phyloP scores from a whole-genome alignment of 805 yeast species.

The Wickerhamomyces queroliae region DNA sequence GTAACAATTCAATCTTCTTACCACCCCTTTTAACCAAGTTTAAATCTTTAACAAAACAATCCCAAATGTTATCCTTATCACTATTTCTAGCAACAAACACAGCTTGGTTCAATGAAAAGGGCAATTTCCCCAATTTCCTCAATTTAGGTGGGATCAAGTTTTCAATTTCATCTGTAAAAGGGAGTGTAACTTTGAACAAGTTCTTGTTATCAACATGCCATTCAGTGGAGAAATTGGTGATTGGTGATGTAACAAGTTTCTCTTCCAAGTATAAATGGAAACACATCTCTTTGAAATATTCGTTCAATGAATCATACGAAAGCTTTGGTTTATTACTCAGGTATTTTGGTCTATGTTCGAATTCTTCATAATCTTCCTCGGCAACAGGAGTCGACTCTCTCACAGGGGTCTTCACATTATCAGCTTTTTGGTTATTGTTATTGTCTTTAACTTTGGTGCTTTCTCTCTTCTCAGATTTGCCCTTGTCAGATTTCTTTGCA shows the following conservation, averaged over 20 bases:
- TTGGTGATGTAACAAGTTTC: constrained; percentile 38
- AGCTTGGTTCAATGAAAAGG: constrained; percentile 55
- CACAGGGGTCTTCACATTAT: neutral
- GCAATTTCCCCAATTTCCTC: constrained; percentile 48
- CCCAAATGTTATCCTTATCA: constrained; percentile 54
- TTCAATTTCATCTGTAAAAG: constrained; percentile 41
- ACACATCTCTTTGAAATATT: constrained; percentile 54
- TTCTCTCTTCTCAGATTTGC: no score
- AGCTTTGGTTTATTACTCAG: constrained; percentile 31
- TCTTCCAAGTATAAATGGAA: constrained; percentile 62
- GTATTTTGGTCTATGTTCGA: constrained; percentile 21
- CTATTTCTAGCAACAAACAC: constrained; percentile 42
- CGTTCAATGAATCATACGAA: constrained; percentile 41
- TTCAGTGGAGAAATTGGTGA: constrained; percentile 42
- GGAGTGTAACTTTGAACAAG: constrained; percentile 37
- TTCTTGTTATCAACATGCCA: constrained; percentile 43
- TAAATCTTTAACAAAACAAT: constrained; percentile 45
- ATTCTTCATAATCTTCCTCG: constrained; percentile 19
- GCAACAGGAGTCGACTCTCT: constrained; percentile 1
- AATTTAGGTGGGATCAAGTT: constrained; percentile 45
- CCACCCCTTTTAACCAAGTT: constrained; percentile 26
- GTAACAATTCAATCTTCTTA: constrained; percentile 34
- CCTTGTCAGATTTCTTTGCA: no score
- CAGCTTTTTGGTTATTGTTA: no score
- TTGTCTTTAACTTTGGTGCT: no score